Percentiles rank a stretch among this genome's conserved stretches.
Evolutionary conservation across 352 stramenopile genomes (phyloP).

Genomic region (Phytophthora uliginosa): DNA sequence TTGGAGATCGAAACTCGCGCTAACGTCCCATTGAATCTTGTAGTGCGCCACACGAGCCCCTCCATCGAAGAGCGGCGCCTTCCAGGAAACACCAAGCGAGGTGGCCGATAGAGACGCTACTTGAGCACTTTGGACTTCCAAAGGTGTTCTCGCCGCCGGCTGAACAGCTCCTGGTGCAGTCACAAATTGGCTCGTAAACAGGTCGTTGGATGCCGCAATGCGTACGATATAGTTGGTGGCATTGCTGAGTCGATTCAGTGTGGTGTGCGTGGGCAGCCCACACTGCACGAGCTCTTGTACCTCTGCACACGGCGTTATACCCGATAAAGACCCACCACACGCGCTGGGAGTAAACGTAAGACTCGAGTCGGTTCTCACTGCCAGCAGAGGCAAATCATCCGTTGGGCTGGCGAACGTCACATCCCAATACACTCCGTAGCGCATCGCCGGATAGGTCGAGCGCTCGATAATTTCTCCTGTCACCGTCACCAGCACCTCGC

Average conservation of each 20-base stretch:
- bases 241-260: slow-evolving; percentile 32
- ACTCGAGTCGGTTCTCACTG: slow-evolving; percentile 44
- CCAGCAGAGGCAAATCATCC: slow-evolving; percentile 57
- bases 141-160: slow-evolving; percentile 39
- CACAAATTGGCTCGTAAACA: slow-evolving; percentile 44
- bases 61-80: slow-evolving; percentile 65
- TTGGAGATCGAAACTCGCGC: slow-evolving; percentile 82
- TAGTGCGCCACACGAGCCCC: slow-evolving; percentile 91
- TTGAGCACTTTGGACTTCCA: slow-evolving; percentile 35
- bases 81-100: slow-evolving; percentile 82
- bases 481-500: slow-evolving; percentile 57
- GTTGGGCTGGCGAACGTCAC: slow-evolving; percentile 60
- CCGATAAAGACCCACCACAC: slow-evolving; percentile 70
- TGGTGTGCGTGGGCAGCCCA: slow-evolving; percentile 38
- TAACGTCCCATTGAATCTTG: slow-evolving; percentile 94
- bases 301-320: slow-evolving; percentile 63
- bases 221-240: slow-evolving; percentile 58
- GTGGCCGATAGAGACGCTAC: slow-evolving; percentile 50
- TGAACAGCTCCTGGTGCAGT: slow-evolving; percentile 30
- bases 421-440: slow-evolving; percentile 75
- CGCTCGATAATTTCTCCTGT: slow-evolving; percentile 33
- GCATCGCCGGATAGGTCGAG: slow-evolving; percentile 41
- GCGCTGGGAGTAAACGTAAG: slow-evolving; percentile 48
- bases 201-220: slow-evolving; percentile 43
- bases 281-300: slow-evolving; percentile 45